These are phyloP conservation scores for Aspergillus felis DNA, from an alignment of 2,329 filamentous ascomycete genomes.

Conservation along the genomic window DNA sequence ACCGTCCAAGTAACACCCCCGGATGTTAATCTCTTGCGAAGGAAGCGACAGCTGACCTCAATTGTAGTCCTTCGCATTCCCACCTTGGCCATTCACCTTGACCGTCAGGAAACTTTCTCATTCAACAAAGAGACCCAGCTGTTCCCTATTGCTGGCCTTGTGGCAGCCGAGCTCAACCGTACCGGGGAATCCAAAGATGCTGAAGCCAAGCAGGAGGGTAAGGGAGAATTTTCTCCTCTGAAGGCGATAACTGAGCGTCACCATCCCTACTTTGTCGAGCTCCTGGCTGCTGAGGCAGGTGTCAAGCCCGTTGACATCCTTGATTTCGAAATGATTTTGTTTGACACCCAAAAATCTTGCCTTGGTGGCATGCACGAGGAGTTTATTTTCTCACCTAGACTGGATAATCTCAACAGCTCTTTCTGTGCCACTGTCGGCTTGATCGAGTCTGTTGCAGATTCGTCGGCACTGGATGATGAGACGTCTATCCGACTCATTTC, in stretches of 20 bases:
- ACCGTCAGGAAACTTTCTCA: constrained; percentile 77
- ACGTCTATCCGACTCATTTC: constrained; percentile 82
- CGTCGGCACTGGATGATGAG: constrained; percentile 67
- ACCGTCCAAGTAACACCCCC: constrained; percentile 61
- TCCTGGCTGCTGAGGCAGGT: constrained; percentile 76
- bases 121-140: constrained; percentile 98
- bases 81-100: constrained; percentile 88
- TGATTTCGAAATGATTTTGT: constrained; percentile 96
- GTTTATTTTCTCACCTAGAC: constrained; percentile 89
- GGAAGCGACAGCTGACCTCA: constrained; percentile 2
- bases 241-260: constrained; percentile 76
- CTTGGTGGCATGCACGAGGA: constrained; percentile 89
- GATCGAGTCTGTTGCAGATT: constrained; percentile 68
- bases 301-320: constrained; percentile 68
- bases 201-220: constrained; percentile 36
- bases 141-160: constrained; percentile 86
- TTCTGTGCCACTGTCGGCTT: constrained; percentile 86
- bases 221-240: constrained; percentile 67
- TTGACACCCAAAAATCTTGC: constrained; percentile 87
- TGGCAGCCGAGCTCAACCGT: constrained; percentile 82
- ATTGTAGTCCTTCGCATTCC: constrained; percentile 73
- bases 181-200: constrained; percentile 46
- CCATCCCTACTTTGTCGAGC: constrained; percentile 78
- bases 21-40: neutral
- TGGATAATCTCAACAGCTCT: constrained; percentile 96